phyloP scores from a whole-genome alignment of 768 basidiomycete genomes.

The Dentipellis sp. region DNA sequence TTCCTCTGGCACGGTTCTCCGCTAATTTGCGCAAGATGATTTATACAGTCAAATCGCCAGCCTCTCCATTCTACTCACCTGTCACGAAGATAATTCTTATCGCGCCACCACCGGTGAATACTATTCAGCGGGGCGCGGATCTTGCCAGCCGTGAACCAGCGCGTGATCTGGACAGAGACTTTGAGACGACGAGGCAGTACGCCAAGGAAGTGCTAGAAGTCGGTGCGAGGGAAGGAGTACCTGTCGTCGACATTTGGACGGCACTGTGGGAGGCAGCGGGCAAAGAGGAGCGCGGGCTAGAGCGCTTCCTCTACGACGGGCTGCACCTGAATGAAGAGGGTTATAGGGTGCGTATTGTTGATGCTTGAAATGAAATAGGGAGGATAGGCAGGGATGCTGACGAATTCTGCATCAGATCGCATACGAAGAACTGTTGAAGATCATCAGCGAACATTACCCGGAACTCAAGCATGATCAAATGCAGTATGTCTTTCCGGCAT shows the following conservation, averaged over 20 bases:
- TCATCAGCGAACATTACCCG: constrained; percentile 50
- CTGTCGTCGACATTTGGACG: constrained; percentile 69
- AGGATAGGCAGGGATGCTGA: not conserved
- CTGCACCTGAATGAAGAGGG: constrained; percentile 72
- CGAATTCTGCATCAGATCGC: constrained; percentile 38
- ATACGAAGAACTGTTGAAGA: constrained; percentile 50
- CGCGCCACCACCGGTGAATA: constrained; percentile 79
- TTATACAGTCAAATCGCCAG: constrained; percentile 47
- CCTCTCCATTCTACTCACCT: constrained; percentile 60
- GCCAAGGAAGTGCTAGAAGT: constrained; percentile 62
- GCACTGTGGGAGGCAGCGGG: constrained; percentile 69
- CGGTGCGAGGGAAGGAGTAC: constrained; percentile 43
- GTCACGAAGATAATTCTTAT: constrained; percentile 70
- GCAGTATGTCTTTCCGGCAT: constrained; percentile 50
- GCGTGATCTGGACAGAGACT: constrained; percentile 45
- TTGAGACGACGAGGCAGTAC: constrained; percentile 56
- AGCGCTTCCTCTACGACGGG: constrained; percentile 58
- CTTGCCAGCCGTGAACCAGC: constrained; percentile 43
- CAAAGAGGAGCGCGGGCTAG: constrained; percentile 41
- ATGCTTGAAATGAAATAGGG: not conserved
- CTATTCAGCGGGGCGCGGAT: constrained; percentile 43
- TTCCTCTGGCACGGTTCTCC: constrained; percentile 57
- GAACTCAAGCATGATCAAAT: constrained; percentile 62
- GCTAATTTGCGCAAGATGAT: constrained; percentile 59
- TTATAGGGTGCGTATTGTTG: constrained; percentile 46